Evolutionary conservation across 2,329 filamentous ascomycete species (phyloP), one percentile per base, ranked within the genome.

Genomic region (Teratosphaeria epicoccoides): DNA sequence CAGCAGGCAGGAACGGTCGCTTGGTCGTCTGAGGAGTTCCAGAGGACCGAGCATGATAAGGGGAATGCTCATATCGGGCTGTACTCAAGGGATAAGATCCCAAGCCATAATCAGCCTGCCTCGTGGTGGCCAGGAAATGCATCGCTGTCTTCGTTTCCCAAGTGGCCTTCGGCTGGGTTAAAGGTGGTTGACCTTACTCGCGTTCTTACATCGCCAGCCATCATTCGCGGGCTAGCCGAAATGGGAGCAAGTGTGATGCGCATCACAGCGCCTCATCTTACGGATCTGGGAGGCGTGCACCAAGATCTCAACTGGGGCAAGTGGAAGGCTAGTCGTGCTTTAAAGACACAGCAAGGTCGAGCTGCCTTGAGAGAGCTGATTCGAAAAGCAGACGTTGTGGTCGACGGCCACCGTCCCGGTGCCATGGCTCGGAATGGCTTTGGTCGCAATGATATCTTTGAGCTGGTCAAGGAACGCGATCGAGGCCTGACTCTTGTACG

Each of bases 161-260:
- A 24, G 10, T n/a, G 69, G 44, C 66, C 59, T 59, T 81, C 71
- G 53, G 74, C 62, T 6, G 85, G 85, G 0, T 75, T 88, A 64
- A 84, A 83, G 57, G 84, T 89, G 5, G 75, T 89, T 4, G 86
- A 90, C 63, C 70, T 89, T 25, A 86, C 84, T 62, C 81, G 85
- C 40, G 82, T 88, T 61, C 87, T 89, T 56, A 85, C 85, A 3
- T 85, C 84, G 0, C 85, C 85, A n/a, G 80, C 82, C 4, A 82
- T 88, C 57, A 81, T 81, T 2, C 79, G 84, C 25, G 82, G 82
- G 1, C 75, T 89, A 0, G 84, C 82, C n/a, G 85, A 87, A 55
- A 84, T 88, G 62, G 86, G 86, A 2, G 85, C 85, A 6, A 78
- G 83, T 49, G 84, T 89, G 0, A 74, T 89, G 57, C 85, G 87